Evolutionary conservation across 805 yeast genomes (phyloP).

Genomic region (Teunomyces barrocoloradensis): DNA sequence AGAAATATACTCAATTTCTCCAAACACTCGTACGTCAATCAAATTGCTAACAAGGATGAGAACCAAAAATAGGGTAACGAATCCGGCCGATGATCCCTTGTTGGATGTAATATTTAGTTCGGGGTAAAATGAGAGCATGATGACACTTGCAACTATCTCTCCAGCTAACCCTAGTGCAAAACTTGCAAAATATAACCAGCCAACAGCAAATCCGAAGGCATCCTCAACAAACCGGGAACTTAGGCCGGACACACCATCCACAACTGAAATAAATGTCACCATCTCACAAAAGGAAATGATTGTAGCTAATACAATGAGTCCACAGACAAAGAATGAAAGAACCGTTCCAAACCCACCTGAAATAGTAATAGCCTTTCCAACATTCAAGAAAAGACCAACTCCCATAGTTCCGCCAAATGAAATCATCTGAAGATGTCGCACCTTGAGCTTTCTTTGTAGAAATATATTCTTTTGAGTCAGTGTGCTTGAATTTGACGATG

Average conservation of each 20-base stretch:
- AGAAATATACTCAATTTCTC: constrained; percentile 67
- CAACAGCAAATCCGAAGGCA: constrained; percentile 72
- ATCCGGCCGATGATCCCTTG: constrained; percentile 50
- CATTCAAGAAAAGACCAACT: constrained; percentile 66
- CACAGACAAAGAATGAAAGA: constrained; percentile 63
- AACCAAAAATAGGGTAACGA: constrained; percentile 56
- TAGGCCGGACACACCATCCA: constrained; percentile 74
- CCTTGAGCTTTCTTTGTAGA: constrained; percentile 57
- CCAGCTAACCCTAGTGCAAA: constrained; percentile 73
- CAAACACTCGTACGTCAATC: constrained; percentile 68
- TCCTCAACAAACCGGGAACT: constrained; percentile 75
- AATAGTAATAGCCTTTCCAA: constrained; percentile 69
- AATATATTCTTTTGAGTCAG: constrained; percentile 9
- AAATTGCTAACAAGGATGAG: constrained; percentile 55
- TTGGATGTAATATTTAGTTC: constrained; percentile 48
- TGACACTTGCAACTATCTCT: constrained; percentile 76
- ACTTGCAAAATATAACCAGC: constrained; percentile 72
- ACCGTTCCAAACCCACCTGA: constrained; percentile 79
- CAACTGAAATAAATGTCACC: constrained; percentile 76
- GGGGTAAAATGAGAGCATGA: constrained; percentile 69
- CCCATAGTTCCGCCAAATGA: constrained; percentile 79
- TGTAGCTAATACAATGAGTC: constrained; percentile 63
- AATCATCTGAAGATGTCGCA: constrained; percentile 72
- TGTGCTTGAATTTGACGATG: constrained; percentile 2
- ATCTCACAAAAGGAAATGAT: constrained; percentile 78